Evolutionary conservation across 2,329 filamentous ascomycete genomes (phyloP).

Genomic region (Capronia epimyces): DNA sequence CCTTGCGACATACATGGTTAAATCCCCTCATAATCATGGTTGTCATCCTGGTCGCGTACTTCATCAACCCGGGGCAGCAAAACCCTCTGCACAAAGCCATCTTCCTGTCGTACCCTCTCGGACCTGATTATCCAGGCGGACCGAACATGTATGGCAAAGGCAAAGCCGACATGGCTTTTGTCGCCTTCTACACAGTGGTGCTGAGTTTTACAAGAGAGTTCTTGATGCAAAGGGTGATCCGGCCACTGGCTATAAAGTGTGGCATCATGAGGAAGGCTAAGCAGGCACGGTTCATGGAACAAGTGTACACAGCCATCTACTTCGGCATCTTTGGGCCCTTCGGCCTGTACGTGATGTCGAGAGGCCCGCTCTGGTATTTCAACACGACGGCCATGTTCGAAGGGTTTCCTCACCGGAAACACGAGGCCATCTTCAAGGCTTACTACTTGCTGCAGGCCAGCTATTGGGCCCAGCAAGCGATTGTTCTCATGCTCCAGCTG

Average conservation of each 20-base stretch:
- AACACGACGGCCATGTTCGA: constrained; percentile 81
- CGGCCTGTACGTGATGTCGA: constrained; percentile 78
- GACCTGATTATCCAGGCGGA: constrained; percentile 43
- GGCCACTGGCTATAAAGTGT: constrained; percentile 61
- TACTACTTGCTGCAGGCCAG: constrained; percentile 86
- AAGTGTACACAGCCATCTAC: constrained; percentile 82
- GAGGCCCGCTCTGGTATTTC: constrained; percentile 70
- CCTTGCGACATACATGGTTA: constrained; percentile 48
- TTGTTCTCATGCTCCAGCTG: constrained; percentile 73
- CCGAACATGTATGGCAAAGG: constrained; percentile 73
- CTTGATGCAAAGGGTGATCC: constrained; percentile 77
- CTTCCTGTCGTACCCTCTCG: constrained; percentile 75
- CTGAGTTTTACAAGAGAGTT: constrained; percentile 85
- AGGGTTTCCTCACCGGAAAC: constrained; percentile 69
- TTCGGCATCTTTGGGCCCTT: constrained; percentile 71
- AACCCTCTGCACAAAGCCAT: constrained; percentile 72
- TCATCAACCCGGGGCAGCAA: constrained; percentile 62
- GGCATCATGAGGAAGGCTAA: constrained; percentile 65
- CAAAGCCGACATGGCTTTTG: constrained; percentile 69
- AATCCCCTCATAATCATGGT: constrained; percentile 62
- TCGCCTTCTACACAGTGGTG: constrained; percentile 75
- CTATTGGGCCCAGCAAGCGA: constrained; percentile 85
- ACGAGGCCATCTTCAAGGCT: constrained; percentile 73
- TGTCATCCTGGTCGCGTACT: constrained; percentile 59
- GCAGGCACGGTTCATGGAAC: constrained; percentile 84